A percentile compares a stretch with the other conserved stretches of the same genome.
phyloP scores from a whole-genome alignment of 2,329 filamentous ascomycete species.

The Colletotrichum lini region DNA sequence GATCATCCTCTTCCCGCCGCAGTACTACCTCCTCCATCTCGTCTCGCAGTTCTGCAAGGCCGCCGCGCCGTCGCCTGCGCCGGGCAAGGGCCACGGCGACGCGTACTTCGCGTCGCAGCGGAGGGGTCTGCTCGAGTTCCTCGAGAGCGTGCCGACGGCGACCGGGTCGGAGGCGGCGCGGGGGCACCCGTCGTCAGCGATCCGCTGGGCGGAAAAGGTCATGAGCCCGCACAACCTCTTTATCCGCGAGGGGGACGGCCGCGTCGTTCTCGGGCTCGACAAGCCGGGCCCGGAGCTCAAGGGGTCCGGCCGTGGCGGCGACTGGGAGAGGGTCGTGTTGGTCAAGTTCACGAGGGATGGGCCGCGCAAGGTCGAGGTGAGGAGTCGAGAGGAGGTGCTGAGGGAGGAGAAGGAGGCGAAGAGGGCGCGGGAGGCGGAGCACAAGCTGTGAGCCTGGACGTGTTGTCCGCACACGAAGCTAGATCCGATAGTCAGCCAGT shows the following conservation, averaged over 20 bases:
- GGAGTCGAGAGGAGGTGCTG: slow-evolving; percentile 64
- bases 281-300: slow-evolving; percentile 70
- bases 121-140: slow-evolving; percentile 66
- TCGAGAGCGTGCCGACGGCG: slow-evolving; percentile 61
- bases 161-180: slow-evolving; percentile 54
- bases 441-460: slow-evolving; percentile 19
- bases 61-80: slow-evolving; percentile 46
- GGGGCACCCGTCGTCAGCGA: slow-evolving; percentile 58
- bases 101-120: slow-evolving; percentile 64
- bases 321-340: slow-evolving; percentile 72
- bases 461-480: not conserved
- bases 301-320: slow-evolving; percentile 65
- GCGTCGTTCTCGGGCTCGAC: slow-evolving; percentile 70
- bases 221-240: slow-evolving; percentile 69
- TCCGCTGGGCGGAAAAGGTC: slow-evolving; percentile 73
- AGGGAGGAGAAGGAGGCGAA: slow-evolving; percentile 58
- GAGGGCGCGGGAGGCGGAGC: slow-evolving; percentile 34
- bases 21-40: slow-evolving; percentile 80
- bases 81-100: slow-evolving; percentile 44
- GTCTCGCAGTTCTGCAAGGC: slow-evolving; percentile 67
- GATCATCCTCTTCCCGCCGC: slow-evolving; percentile 91
- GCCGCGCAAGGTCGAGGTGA: slow-evolving; percentile 68
- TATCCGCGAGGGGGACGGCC: slow-evolving; percentile 59
- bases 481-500: not conserved
- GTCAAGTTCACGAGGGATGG: slow-evolving; percentile 67